A percentile compares a stretch with the other conserved stretches of the same genome.
Conservation (phyloP, 805 yeast species). For the Metschnikowia vanudenii region DNA sequence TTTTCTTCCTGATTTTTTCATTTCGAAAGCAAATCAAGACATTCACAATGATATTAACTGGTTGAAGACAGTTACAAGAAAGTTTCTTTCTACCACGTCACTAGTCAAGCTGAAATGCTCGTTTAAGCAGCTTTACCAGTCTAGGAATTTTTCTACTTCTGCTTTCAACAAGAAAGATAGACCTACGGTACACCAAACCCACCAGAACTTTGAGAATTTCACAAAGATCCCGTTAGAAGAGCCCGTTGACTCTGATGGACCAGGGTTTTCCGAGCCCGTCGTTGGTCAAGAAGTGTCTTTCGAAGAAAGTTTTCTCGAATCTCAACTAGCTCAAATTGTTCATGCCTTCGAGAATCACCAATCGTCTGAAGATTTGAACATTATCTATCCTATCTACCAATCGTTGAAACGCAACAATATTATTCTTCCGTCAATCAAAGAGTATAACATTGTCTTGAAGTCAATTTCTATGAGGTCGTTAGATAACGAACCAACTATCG, state of each 20-base stretch:
- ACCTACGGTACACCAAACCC: not conserved
- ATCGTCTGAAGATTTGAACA: conserved; percentile 26
- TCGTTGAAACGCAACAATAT: conserved; percentile 36
- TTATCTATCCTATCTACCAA: conserved; percentile 42
- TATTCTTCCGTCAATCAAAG: conserved; percentile 49
- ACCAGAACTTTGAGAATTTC: not conserved
- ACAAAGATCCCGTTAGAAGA: not conserved
- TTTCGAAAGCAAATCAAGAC: conserved; percentile 32
- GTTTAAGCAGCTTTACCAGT: conserved; percentile 9
- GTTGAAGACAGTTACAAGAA: conserved; percentile 24
- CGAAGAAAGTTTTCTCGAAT: conserved; percentile 20
- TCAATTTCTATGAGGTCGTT: conserved; percentile 53
- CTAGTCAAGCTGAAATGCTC: conserved; percentile 14
- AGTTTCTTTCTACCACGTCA: conserved; percentile 24
- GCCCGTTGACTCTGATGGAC: not conserved
- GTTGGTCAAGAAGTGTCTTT: conserved; percentile 14
- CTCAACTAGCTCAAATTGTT: conserved; percentile 24
- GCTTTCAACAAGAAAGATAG: conserved; percentile 1
- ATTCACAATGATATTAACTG: conserved; percentile 27
- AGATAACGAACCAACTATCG: conserved; percentile 29
- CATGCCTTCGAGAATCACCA: conserved; percentile 18
- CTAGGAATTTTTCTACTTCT: conserved; percentile 11
- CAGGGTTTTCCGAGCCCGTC: no score
- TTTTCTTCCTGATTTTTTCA: conserved; percentile 24
- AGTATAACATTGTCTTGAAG: conserved; percentile 53